Evolutionary conservation across 441 rosid genomes (phyloP).

Genomic region (Aquilaria agallochum): DNA sequence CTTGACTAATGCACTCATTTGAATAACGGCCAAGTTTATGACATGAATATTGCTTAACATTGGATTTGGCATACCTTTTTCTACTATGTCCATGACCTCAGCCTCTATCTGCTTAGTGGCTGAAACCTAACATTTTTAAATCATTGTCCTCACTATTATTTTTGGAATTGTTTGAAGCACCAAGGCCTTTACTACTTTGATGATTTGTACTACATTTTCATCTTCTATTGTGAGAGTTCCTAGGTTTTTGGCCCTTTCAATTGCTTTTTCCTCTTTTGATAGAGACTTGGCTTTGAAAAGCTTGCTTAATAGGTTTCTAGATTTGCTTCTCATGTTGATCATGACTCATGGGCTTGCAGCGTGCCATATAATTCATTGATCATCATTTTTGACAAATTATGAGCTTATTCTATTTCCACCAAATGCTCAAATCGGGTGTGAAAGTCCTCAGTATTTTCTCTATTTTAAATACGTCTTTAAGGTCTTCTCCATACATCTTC

Average conservation of each 20-base stretch:
- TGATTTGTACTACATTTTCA: background rate
- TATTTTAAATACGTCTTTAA: background rate
- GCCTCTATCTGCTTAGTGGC: background rate
- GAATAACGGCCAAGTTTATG: constrained; percentile 1
- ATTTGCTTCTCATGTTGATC: background rate
- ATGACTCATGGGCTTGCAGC: background rate
- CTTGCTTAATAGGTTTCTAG: background rate
- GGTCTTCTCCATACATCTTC: background rate
- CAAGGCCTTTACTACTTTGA: too few species aligned
- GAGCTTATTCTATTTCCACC: background rate
- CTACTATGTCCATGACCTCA: background rate
- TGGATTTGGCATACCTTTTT: constrained; percentile 5
- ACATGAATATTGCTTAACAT: background rate
- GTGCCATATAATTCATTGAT: background rate
- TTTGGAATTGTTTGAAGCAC: too few species aligned
- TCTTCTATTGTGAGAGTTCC: background rate
- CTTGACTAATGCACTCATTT: background rate
- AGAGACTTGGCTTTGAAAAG: background rate
- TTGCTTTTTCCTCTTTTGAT: background rate
- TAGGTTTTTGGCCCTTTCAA: background rate
- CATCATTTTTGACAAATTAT: background rate
- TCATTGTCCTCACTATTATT: too few species aligned
- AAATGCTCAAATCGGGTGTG: background rate
- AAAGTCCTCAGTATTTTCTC: background rate
- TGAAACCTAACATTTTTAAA: too few species aligned